phyloP scores from a whole-genome alignment of 352 stramenopile genomes.

The Phytopythium kandeliae region DNA sequence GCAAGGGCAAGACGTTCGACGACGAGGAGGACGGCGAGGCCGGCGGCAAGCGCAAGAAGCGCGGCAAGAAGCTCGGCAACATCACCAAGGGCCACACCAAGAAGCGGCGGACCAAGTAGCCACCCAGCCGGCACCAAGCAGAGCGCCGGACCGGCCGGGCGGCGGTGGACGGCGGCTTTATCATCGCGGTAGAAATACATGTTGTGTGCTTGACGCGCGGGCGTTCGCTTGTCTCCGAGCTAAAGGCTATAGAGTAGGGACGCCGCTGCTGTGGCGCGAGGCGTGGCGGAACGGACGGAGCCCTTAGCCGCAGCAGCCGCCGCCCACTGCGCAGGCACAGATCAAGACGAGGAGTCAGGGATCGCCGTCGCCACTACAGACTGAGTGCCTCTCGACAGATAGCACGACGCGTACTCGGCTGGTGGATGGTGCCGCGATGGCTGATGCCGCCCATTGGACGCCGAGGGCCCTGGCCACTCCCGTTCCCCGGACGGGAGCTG shows the following conservation, averaged over 20 bases:
- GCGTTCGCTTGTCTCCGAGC: too few relatives aligned
- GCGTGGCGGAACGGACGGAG: too few relatives aligned
- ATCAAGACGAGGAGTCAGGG: too few relatives aligned
- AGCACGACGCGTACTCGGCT: slow-evolving; percentile 34
- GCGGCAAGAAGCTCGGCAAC: slow-evolving; percentile 58
- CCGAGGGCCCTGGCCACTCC: slow-evolving; percentile 21
- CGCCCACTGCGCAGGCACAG: slow-evolving; percentile 27
- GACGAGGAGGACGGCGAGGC: slow-evolving; percentile 51
- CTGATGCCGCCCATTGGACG: slow-evolving; percentile 57
- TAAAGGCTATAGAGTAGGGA: too few relatives aligned
- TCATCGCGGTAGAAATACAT: slow-evolving; percentile 21
- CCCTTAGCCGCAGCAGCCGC: slow-evolving; percentile 44
- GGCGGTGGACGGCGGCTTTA: too few relatives aligned
- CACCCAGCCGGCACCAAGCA: slow-evolving; percentile 1
- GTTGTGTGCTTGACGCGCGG: slow-evolving; percentile 1
- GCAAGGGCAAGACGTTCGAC: slow-evolving; percentile 47
- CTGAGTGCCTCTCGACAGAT: too few relatives aligned
- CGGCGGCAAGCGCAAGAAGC: slow-evolving; percentile 55
- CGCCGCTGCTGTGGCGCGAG: too few relatives aligned
- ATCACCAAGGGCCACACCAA: slow-evolving; percentile 68
- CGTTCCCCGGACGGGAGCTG: slow-evolving; percentile 9
- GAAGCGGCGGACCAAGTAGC: slow-evolving; percentile 58
- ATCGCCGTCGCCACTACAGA: too few relatives aligned
- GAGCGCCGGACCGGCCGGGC: too few relatives aligned
- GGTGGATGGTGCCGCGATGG: slow-evolving; percentile 43